A percentile compares a stretch with the other conserved stretches of the same genome.
Evolutionary conservation across 106 monocot species (phyloP).

Genomic region (Gastrodia elata): DNA sequence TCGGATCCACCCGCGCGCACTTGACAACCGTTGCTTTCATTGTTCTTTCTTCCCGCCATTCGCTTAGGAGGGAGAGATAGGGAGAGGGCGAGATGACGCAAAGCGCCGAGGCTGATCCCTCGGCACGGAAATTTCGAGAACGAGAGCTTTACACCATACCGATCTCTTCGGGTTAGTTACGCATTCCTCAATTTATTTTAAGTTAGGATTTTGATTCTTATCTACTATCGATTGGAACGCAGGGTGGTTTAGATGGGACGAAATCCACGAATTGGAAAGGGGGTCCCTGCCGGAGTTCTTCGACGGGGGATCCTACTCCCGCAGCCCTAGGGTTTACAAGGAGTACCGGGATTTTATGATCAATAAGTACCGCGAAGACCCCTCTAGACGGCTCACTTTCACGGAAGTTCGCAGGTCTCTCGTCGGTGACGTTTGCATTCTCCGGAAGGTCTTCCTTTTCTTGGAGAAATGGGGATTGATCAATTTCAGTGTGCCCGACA

Average conservation of each 20-base stretch:
- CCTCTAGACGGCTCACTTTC: constrained; percentile 52
- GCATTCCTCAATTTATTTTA: background rate
- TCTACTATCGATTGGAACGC: background rate
- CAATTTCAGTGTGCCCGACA: constrained; percentile 43
- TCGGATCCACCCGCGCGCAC: background rate
- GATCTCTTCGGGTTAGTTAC: constrained; percentile 43
- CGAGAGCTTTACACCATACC: constrained; percentile 88
- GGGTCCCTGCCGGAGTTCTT: constrained; percentile 70
- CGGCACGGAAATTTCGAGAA: background rate
- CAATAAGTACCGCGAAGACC: constrained; percentile 73
- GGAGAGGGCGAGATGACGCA: constrained; percentile 17
- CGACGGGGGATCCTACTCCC: constrained; percentile 41
- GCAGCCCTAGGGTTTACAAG: constrained; percentile 82
- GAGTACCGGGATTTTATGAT: constrained; percentile 98
- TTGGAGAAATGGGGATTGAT: constrained; percentile 66
- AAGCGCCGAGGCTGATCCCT: constrained; percentile 17
- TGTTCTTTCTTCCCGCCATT: too few species aligned
- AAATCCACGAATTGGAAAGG: constrained; percentile 79
- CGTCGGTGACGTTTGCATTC: constrained; percentile 53
- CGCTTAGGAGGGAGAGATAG: constrained; percentile 14
- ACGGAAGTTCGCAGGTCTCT: constrained; percentile 69
- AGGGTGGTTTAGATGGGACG: constrained; percentile 95
- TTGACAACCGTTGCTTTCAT: too few species aligned
- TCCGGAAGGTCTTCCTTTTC: constrained; percentile 60
- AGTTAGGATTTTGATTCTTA: constrained; percentile 18